A percentile compares a stretch with the other conserved stretches of the same genome.
phyloP scores from a whole-genome alignment of 331 rosid species.

The Erythrophleum ivorense region DNA sequence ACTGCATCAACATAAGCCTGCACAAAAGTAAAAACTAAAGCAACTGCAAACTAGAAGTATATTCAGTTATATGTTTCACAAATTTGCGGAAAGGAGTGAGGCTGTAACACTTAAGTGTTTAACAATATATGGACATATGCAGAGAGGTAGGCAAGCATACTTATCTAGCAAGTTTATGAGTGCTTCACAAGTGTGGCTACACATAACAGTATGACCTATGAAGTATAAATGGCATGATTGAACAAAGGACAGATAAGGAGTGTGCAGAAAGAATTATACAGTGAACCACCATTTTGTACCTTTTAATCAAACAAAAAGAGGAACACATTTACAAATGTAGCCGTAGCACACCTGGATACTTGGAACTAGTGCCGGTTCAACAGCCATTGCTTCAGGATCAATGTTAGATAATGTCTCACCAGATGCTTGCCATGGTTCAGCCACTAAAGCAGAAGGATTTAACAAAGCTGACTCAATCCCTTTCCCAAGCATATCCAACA shows the following conservation, averaged over 20 bases:
- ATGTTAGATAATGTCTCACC: constrained; percentile 69
- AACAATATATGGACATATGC: constrained; percentile 3
- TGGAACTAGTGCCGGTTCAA: constrained; percentile 78
- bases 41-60: constrained; percentile 14
- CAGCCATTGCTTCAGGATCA: constrained; percentile 78
- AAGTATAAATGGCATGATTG: constrained; percentile 6
- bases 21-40: constrained; percentile 38
- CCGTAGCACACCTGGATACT: constrained; percentile 69
- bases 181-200: constrained; percentile 3
- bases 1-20: constrained; percentile 98
- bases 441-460: constrained; percentile 79
- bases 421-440: constrained; percentile 86
- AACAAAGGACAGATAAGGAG: neutral
- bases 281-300: neutral
- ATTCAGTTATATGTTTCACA: constrained; percentile 26
- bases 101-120: neutral
- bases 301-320: constrained; percentile 23
- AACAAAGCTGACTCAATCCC: constrained; percentile 93
- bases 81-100: constrained; percentile 19
- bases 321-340: constrained; percentile 28
- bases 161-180: neutral
- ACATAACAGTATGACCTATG: neutral
- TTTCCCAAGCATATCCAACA: constrained; percentile 95
- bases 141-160: neutral
- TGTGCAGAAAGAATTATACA: constrained; percentile 18